phyloP scores from a whole-genome alignment of 805 yeast genomes.

The Metschnikowia anglica region DNA sequence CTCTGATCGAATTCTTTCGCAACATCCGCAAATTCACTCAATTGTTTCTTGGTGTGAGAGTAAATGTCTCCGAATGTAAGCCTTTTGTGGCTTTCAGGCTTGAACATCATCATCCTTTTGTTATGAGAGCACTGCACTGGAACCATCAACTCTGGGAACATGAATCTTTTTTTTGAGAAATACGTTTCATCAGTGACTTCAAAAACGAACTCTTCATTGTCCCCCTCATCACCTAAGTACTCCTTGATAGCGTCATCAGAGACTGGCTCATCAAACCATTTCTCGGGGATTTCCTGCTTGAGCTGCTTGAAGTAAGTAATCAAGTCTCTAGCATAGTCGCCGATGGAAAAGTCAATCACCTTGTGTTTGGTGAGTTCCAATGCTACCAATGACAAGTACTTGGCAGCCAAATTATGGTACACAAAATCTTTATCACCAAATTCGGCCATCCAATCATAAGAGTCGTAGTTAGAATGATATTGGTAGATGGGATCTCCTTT shows the following conservation, averaged over 20 bases:
- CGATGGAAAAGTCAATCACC: slow-evolving; percentile 48
- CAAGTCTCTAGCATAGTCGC: slow-evolving; percentile 49
- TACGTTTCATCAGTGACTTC: slow-evolving; percentile 12
- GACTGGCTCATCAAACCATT: slow-evolving; percentile 31
- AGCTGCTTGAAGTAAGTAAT: slow-evolving; percentile 34
- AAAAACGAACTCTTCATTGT: slow-evolving; percentile 15
- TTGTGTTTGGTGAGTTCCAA: slow-evolving; percentile 58
- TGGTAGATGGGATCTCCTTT: slow-evolving; percentile 53
- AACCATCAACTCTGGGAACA: slow-evolving; percentile 20
- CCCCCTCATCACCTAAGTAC: slow-evolving; percentile 12
- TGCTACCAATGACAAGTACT: slow-evolving; percentile 55
- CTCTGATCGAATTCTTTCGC: slow-evolving; percentile 31
- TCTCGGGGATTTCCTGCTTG: slow-evolving; percentile 30
- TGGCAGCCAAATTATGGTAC: slow-evolving; percentile 56
- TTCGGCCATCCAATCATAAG: slow-evolving; percentile 52
- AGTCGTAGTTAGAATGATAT: slow-evolving; percentile 58
- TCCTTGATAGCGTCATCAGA: slow-evolving; percentile 5
- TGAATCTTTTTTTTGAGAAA: slow-evolving; percentile 1
- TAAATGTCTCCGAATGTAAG: slow-evolving; percentile 27
- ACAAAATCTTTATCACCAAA: slow-evolving; percentile 53
- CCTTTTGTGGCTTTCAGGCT: slow-evolving; percentile 12
- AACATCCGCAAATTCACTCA: slow-evolving; percentile 23
- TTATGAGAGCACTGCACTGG: slow-evolving; percentile 13
- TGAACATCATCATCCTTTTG: slow-evolving; percentile 9
- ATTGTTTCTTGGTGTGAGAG: slow-evolving; percentile 24